Conservation (phyloP, 164 flowering plant genomes). For the Dillenia suffruticosa region DNA sequence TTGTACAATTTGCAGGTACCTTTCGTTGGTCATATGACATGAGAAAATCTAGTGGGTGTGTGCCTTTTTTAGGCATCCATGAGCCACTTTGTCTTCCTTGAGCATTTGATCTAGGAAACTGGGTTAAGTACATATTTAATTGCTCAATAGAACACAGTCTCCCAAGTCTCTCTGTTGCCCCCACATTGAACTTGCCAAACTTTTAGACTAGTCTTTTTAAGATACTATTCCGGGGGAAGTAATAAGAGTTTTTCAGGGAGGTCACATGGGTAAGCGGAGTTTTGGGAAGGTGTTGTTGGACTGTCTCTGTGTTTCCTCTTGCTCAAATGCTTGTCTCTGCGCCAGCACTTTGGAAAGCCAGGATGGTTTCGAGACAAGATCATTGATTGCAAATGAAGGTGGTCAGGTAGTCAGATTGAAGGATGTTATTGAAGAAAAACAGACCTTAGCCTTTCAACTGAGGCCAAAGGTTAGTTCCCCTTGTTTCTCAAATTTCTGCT, state of each 20-base stretch:
- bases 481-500: not conserved
- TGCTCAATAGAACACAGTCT: too few relatives aligned
- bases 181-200: not conserved
- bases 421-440: slow-evolving; percentile 51
- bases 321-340: slow-evolving; percentile 61
- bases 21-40: slow-evolving; percentile 23
- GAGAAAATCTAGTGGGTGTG: slow-evolving; percentile 13
- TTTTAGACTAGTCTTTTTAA: not conserved
- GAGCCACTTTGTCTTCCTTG: slow-evolving; percentile 8
- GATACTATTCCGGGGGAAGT: not conserved
- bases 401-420: slow-evolving; percentile 37
- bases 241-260: not conserved
- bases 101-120: slow-evolving; percentile 10
- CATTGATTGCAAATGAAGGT: slow-evolving; percentile 30
- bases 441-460: slow-evolving; percentile 69
- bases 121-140: not conserved
- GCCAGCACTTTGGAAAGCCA: slow-evolving; percentile 26
- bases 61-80: slow-evolving; percentile 4
- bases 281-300: slow-evolving; percentile 55
- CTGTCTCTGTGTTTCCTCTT: slow-evolving; percentile 43
- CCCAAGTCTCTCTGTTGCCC: slow-evolving; percentile 2
- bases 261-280: slow-evolving; percentile 53
- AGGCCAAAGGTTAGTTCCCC: slow-evolving; percentile 56
- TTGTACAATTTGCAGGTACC: slow-evolving; percentile 1
- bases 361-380: slow-evolving; percentile 35